A percentile compares a stretch with the other conserved stretches of the same genome.
Evolutionary conservation across 2,329 filamentous ascomycete genomes (phyloP).

Genomic region (Rutstroemia sp.): DNA sequence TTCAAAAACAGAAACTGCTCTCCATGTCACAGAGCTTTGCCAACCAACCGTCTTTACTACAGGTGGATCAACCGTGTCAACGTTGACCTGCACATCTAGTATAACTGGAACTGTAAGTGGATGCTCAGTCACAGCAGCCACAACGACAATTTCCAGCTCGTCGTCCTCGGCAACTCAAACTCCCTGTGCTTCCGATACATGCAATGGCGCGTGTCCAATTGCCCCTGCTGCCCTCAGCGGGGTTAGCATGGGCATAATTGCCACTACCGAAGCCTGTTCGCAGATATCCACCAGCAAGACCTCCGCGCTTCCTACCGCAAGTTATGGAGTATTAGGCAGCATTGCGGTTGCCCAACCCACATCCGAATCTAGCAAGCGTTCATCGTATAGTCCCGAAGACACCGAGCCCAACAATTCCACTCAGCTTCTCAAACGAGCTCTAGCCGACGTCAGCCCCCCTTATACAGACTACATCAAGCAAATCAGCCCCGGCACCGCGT

Average conservation of each 20-base stretch:
- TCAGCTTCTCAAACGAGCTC: not conserved
- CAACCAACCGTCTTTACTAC: not conserved
- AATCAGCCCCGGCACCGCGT: not conserved
- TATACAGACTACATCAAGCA: not conserved
- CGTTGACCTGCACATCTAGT: not conserved
- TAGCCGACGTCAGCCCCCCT: not conserved
- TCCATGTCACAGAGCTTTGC: not conserved
- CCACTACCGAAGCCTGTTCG: not conserved
- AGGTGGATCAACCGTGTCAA: not conserved
- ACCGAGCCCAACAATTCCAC: not conserved
- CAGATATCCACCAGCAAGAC: not conserved
- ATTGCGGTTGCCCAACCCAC: not conserved
- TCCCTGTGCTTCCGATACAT: not conserved
- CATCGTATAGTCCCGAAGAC: not conserved
- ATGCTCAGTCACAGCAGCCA: not conserved
- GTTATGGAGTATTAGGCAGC: not conserved
- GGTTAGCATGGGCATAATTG: too few species aligned
- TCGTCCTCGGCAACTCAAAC: not conserved
- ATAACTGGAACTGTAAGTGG: not conserved
- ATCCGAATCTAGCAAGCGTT: not conserved
- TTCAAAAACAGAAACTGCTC: not conserved
- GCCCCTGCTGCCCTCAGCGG: not conserved
- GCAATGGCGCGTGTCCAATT: not conserved
- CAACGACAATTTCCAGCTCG: not conserved
- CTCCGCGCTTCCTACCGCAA: not conserved